phyloP scores from a whole-genome alignment of 2,329 filamentous ascomycete species.

The Sporothrix inflata region DNA sequence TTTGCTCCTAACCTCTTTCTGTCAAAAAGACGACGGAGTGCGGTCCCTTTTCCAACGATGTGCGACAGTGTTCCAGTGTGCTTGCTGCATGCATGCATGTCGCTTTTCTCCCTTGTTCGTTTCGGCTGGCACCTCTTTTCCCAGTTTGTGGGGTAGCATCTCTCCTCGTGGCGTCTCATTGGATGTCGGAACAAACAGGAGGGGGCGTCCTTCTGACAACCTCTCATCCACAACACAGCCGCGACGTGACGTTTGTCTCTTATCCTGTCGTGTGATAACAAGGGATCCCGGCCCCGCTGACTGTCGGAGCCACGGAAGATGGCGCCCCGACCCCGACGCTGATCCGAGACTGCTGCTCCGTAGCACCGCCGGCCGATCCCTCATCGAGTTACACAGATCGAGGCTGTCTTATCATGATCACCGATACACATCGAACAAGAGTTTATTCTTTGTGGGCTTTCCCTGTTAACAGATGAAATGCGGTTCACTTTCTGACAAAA shows the following conservation, averaged over 20 bases:
- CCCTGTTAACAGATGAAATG: neutral
- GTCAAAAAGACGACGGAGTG: neutral
- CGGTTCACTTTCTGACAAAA: neutral
- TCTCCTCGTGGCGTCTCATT: conserved; percentile 3
- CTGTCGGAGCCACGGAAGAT: neutral
- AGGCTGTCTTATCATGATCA: neutral
- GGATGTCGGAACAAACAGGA: neutral
- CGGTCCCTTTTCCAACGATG: neutral
- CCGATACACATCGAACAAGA: neutral
- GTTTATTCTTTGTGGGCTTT: neutral
- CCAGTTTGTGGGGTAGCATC: conserved; percentile 13
- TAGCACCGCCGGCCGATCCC: neutral
- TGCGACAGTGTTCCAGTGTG: neutral
- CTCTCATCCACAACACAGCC: neutral
- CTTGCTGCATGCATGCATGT: neutral
- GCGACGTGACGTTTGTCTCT: neutral
- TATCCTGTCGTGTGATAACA: neutral
- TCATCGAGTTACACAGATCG: neutral
- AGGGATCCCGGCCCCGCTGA: neutral
- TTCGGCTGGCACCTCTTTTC: neutral
- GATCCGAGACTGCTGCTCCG: neutral
- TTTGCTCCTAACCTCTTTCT: neutral
- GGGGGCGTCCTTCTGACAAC: neutral
- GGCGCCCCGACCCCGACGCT: neutral
- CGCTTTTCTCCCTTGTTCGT: neutral